Evolutionary conservation across 179 eudicot species (phyloP), one percentile per base, ranked within the genome.

Genomic region (Heliamphora pulchella): DNA sequence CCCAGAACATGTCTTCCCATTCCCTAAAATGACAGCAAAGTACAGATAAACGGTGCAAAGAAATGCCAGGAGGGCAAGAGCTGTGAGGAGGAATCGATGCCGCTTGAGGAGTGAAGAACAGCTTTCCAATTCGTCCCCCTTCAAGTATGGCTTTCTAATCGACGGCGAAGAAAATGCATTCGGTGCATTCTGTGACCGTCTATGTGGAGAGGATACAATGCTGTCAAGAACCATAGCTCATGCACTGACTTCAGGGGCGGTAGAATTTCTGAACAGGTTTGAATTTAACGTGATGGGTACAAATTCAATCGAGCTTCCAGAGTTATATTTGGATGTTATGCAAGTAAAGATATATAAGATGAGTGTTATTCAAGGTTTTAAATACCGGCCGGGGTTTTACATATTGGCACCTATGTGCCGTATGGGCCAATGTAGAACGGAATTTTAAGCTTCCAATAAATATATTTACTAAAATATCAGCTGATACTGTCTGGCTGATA

Each of bases 41-140:
- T 94, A 94, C 39, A 94, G 93, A 86, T 94, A 94, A 18, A 94
- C 46, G 22, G 96, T 89, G 86, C 97, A 94, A 8, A 94, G 88
- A 44, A 93, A 61, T 22, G 89, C 80, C 79, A 94, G 86, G 70
- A 94, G 96, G 76, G 80, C 93, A 68, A 94, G 91, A 53, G 98
- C 94, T 47, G 90, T 86, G 73, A 93, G 87, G 70, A 94, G 98
- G 83, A 88, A 94, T 31, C 93, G 96, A 80, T 94, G 98, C 68
- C 97, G 87, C 80, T 86, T 92, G 68, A 93, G 6, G 39, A 94
- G 90, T 18, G 89, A 86, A 9, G 96, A 71, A 77, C 86, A 90
- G 82, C 91, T 89, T 31, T 86, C 91, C 59, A 82, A 66, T 74
- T 93, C 87, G 80, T 87, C 91, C 31, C 81, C 83, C 13, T 85